Conservation (phyloP, 1,139 yeast genomes). For the Suhomyces maxii region DNA sequence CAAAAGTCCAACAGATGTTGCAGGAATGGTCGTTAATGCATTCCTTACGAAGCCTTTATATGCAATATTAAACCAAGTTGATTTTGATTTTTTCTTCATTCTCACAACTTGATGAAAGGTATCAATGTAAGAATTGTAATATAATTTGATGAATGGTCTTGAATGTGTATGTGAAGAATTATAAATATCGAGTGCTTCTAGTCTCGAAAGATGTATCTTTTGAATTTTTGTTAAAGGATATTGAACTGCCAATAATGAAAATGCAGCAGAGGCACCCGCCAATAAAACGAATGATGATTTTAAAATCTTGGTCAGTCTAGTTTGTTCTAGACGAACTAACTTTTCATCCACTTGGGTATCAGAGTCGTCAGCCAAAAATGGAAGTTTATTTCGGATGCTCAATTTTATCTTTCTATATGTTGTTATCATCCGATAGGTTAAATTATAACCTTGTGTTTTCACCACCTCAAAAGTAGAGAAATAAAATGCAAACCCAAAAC, state of each 20-base stretch:
- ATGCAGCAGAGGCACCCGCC: conserved; percentile 92
- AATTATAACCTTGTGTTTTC: conserved; percentile 62
- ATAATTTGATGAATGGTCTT: conserved; percentile 47
- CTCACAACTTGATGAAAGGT: conserved; percentile 61
- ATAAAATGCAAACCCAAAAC: conserved; percentile 83
- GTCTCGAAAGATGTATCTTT: conserved; percentile 70
- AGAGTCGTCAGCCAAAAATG: conserved; percentile 20
- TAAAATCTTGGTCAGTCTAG: conserved; percentile 49
- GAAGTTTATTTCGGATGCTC: conserved; percentile 22
- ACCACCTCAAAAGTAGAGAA: conserved; percentile 84
- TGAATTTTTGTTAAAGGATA: conserved; percentile 83
- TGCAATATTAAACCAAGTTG: conserved; percentile 63
- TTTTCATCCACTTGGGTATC: conserved; percentile 30
- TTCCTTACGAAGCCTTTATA: conserved; percentile 77
- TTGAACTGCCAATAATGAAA: conserved; percentile 72
- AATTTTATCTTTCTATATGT: conserved; percentile 47
- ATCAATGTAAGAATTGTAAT: conserved; percentile 71
- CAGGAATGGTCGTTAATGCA: conserved; percentile 77
- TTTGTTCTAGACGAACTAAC: conserved; percentile 33
- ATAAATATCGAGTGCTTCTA: conserved; percentile 77
- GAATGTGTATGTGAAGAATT: conserved; percentile 38
- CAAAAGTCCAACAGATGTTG: conserved; percentile 80
- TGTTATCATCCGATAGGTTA: conserved; percentile 60
- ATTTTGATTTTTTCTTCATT: conserved; percentile 54
- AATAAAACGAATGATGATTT: conserved; percentile 71